Conservation (phyloP, 2,329 filamentous ascomycete genomes). For the Alternaria solani region DNA sequence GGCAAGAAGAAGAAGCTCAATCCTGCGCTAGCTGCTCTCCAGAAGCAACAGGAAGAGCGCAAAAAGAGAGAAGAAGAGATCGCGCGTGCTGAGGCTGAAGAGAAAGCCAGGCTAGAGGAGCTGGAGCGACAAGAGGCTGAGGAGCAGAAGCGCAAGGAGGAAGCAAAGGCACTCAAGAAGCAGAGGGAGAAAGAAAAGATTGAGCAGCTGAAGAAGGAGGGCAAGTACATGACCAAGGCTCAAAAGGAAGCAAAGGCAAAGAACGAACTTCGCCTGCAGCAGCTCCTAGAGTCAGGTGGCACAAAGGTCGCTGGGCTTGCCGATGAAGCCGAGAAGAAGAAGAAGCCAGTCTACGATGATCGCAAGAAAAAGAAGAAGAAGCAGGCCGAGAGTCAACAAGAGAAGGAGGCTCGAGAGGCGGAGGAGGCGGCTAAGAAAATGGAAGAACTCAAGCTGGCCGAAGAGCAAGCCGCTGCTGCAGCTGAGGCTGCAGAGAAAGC, state of each 20-base stretch:
- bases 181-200: slow-evolving; percentile 86
- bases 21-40: slow-evolving; percentile 73
- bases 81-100: slow-evolving; percentile 66
- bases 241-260: slow-evolving; percentile 83
- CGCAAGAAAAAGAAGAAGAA: slow-evolving; percentile 81
- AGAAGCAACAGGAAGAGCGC: slow-evolving; percentile 85
- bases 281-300: slow-evolving; percentile 81
- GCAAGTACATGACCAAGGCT: slow-evolving; percentile 85
- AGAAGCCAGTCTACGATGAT: slow-evolving; percentile 77
- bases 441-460: slow-evolving; percentile 60
- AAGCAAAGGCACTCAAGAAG: slow-evolving; percentile 79
- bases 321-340: slow-evolving; percentile 74
- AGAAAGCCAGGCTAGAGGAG: slow-evolving; percentile 71
- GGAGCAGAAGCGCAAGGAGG: slow-evolving; percentile 73
- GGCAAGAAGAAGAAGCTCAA: slow-evolving; percentile 92
- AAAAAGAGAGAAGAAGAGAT: slow-evolving; percentile 70
- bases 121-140: slow-evolving; percentile 71
- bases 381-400: slow-evolving; percentile 64
- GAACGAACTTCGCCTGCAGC: slow-evolving; percentile 81
- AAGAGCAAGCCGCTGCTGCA: slow-evolving; percentile 77
- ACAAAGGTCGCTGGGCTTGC: slow-evolving; percentile 65
- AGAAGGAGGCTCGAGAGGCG: slow-evolving; percentile 55
- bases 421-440: slow-evolving; percentile 66
- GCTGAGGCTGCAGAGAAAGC: slow-evolving; percentile 76
- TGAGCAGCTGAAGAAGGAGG: slow-evolving; percentile 86